phyloP scores from a whole-genome alignment of 352 stramenopile genomes.

The Globisporangium carolinianum region DNA sequence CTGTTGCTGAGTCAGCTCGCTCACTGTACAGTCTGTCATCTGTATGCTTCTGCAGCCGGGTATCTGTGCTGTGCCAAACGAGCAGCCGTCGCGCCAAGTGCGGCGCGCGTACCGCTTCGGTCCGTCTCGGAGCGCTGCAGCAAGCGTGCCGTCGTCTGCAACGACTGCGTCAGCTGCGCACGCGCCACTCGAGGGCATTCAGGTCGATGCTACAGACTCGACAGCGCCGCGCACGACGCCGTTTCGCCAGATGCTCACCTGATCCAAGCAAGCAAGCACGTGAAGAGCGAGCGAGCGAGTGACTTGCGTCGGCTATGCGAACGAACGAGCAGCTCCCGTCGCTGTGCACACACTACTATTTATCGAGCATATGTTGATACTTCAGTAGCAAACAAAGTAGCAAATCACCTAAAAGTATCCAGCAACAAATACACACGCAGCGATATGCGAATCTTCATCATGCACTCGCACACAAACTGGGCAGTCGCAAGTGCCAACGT shows the following conservation, averaged over 20 bases:
- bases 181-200: conserved; percentile 6
- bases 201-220: conserved; percentile 1
- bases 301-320: too few relatives aligned
- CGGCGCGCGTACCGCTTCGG: conserved; percentile 7
- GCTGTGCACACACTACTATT: neutral
- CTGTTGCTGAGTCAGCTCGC: neutral
- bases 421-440: too few relatives aligned
- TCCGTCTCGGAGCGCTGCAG: neutral
- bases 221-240: neutral
- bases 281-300: too few relatives aligned
- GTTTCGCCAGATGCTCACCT: conserved; percentile 11
- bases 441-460: too few relatives aligned
- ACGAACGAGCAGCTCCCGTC: neutral
- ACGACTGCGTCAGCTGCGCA: neutral
- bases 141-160: neutral
- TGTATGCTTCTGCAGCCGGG: conserved; percentile 31
- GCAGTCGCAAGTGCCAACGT: too few relatives aligned
- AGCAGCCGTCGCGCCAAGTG: conserved; percentile 40
- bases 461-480: too few relatives aligned
- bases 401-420: too few relatives aligned
- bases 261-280: neutral
- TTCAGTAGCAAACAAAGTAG: too few relatives aligned
- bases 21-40: neutral
- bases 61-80: conserved; percentile 67
- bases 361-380: neutral